A percentile compares a stretch with the other conserved stretches of the same genome.
Conservation (phyloP, 1,139 yeast species). For the Saccharomyces pastorianus region DNA sequence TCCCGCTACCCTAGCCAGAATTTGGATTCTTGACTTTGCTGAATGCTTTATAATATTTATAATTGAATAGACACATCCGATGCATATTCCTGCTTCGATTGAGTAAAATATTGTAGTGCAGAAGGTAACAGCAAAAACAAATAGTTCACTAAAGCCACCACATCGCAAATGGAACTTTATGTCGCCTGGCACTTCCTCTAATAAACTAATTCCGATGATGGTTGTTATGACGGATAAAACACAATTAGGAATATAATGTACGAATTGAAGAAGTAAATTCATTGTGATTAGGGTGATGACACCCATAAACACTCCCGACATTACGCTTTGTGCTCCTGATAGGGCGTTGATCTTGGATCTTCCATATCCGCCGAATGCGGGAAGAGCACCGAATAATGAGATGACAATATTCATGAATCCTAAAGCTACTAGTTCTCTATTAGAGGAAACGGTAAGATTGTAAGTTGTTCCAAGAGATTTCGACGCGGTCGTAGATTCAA, state of each 20-base stretch:
- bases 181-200: conserved; percentile 86
- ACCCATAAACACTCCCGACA: conserved; percentile 79
- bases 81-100: conserved; percentile 80
- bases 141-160: conserved; percentile 67
- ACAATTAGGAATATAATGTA: conserved; percentile 73
- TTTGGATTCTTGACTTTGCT: conserved; percentile 81
- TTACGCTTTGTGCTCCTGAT: conserved; percentile 77
- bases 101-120: conserved; percentile 70
- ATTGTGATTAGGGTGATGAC: conserved; percentile 59
- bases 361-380: conserved; percentile 95
- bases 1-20: conserved; percentile 74
- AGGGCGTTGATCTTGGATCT: conserved; percentile 82
- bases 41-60: conserved; percentile 78
- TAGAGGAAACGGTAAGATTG: conserved; percentile 61
- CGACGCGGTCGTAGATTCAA: conserved; percentile 90
- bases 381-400: conserved; percentile 65
- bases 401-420: conserved; percentile 68
- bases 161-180: conserved; percentile 64
- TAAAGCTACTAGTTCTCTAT: conserved; percentile 71
- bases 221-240: conserved; percentile 76
- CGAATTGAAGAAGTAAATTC: conserved; percentile 49
- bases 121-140: conserved; percentile 67
- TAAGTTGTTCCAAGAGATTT: conserved; percentile 64
- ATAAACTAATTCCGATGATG: conserved; percentile 65
- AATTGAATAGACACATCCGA: conserved; percentile 75